Evolutionary conservation across 2,329 filamentous ascomycete species (phyloP).

Genomic region (Chrysosporium keratinophilum): DNA sequence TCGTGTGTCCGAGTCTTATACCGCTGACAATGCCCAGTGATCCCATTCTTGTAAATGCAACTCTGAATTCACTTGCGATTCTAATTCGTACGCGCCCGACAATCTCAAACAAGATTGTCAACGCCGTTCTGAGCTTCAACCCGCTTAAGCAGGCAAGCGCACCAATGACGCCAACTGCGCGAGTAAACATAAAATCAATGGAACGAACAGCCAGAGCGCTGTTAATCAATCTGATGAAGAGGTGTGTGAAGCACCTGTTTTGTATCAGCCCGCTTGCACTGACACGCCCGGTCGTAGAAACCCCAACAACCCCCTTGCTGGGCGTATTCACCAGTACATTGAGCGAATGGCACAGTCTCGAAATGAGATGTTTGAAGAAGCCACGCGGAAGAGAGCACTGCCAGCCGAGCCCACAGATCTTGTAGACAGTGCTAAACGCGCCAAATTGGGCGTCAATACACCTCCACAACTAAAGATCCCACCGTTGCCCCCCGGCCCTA

Average conservation of each 20-base stretch:
- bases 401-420: slow-evolving; percentile 61
- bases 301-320: slow-evolving; percentile 62
- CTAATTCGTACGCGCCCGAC: slow-evolving; percentile 72
- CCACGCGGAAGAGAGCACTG: slow-evolving; percentile 61
- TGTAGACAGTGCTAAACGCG: slow-evolving; percentile 69
- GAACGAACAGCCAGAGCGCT: slow-evolving; percentile 83
- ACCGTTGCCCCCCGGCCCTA: slow-evolving; percentile 62
- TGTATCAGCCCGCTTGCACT: slow-evolving; percentile 1
- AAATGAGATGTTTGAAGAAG: slow-evolving; percentile 68
- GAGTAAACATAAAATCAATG: slow-evolving; percentile 82
- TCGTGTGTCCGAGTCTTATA: neutral
- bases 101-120: slow-evolving; percentile 75
- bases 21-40: slow-evolving; percentile 48
- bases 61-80: slow-evolving; percentile 75
- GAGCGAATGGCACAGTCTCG: slow-evolving; percentile 71
- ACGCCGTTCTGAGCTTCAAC: slow-evolving; percentile 80
- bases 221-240: slow-evolving; percentile 70
- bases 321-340: slow-evolving; percentile 76
- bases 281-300: slow-evolving; percentile 46
- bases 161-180: slow-evolving; percentile 65
- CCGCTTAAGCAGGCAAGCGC: slow-evolving; percentile 70
- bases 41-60: slow-evolving; percentile 78
- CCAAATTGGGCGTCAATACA: slow-evolving; percentile 52
- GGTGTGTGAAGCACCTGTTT: slow-evolving; percentile 39
- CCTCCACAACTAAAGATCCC: slow-evolving; percentile 48